These are phyloP conservation scores for Psilocybe sp. DNA, from an alignment of 768 basidiomycete species.

Conservation along the genomic window DNA sequence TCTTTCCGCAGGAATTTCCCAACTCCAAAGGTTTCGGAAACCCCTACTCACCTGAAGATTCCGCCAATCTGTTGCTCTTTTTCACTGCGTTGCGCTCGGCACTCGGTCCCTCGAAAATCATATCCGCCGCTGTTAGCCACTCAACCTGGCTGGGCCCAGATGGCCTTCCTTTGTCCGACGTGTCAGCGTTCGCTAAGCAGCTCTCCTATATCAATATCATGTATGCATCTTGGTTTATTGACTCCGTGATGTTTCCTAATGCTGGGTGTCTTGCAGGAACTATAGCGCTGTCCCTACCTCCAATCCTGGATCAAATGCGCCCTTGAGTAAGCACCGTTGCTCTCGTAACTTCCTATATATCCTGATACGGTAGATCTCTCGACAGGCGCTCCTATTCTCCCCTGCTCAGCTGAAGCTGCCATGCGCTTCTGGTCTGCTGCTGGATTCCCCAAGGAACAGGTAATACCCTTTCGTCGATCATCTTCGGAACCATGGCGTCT, in stretches of 20 bases:
- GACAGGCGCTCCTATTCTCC: constrained; percentile 39
- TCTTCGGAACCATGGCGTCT: neutral
- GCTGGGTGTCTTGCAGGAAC: constrained; percentile 50
- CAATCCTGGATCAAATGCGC: constrained; percentile 66
- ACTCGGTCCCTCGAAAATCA: constrained; percentile 51
- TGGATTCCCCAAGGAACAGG: constrained; percentile 60
- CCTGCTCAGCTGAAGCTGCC: constrained; percentile 59
- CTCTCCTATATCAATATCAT: constrained; percentile 71
- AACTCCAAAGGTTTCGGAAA: constrained; percentile 60
- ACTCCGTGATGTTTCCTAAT: neutral
- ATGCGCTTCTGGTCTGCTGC: constrained; percentile 59
- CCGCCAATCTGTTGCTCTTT: constrained; percentile 60
- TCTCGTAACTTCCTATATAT: neutral
- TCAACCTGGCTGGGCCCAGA: constrained; percentile 63
- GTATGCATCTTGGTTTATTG: constrained; percentile 27
- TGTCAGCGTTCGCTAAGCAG: constrained; percentile 60
- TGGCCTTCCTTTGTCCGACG: constrained; percentile 58
- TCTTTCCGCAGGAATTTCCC: constrained; percentile 69
- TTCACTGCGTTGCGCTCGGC: constrained; percentile 52
- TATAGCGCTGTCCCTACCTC: constrained; percentile 68
- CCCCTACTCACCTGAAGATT: constrained; percentile 49
- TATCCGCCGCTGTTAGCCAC: constrained; percentile 69
- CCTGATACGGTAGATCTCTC: constrained; percentile 33
- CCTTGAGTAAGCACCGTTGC: constrained; percentile 37
- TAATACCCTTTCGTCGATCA: constrained; percentile 24